Conservation (phyloP, 305 asterid species). For the Fraxinus paxiana region DNA sequence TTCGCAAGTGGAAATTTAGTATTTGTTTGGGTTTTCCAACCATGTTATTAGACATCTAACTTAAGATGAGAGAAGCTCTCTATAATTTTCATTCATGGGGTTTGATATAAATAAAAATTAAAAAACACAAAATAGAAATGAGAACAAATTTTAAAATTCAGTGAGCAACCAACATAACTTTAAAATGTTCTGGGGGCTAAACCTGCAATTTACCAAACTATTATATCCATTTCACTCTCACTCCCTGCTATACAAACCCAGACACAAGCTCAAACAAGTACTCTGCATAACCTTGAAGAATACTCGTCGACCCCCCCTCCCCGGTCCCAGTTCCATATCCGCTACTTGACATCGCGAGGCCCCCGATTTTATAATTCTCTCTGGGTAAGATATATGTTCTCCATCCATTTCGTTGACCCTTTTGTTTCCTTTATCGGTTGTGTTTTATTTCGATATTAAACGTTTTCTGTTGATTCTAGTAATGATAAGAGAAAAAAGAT, state of each 20-base stretch:
- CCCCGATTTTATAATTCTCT: not conserved
- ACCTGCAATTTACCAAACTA: not conserved
- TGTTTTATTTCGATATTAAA: not conserved
- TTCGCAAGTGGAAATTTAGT: too few species aligned
- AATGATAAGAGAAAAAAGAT: not conserved
- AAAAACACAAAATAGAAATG: too few species aligned
- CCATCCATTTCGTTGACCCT: not conserved
- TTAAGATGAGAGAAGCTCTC: too few species aligned
- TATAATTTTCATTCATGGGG: too few species aligned
- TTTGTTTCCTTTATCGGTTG: not conserved
- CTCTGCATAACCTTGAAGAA: not conserved
- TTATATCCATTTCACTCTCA: conserved; percentile 26
- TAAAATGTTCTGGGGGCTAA: not conserved
- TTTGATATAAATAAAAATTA: too few species aligned
- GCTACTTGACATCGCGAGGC: not conserved
- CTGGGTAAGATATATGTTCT: conserved; percentile 2
- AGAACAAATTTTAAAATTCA: not conserved
- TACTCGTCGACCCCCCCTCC: not conserved
- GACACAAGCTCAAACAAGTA: not conserved
- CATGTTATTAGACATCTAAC: too few species aligned
- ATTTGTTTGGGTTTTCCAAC: too few species aligned
- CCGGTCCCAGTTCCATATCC: not conserved
- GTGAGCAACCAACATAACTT: not conserved
- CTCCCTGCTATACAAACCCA: conserved; percentile 11
- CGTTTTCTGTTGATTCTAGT: not conserved